Conservation (phyloP, 108 stramenopile species). For the Cyclotella atomus region DNA sequence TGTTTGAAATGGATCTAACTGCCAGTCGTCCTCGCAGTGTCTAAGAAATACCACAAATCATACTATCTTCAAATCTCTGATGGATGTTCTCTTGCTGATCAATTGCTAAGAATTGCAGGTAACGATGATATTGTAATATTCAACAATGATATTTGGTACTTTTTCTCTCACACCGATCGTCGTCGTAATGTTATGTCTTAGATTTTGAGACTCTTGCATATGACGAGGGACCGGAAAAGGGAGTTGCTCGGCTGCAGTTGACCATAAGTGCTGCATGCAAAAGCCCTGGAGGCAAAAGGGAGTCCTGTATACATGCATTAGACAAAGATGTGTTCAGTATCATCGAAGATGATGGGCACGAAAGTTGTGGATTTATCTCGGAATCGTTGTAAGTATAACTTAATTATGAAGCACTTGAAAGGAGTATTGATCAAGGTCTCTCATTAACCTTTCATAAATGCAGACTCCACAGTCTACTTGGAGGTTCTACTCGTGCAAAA, state of each 20-base stretch:
- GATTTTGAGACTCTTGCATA: neutral
- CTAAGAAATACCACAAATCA: neutral
- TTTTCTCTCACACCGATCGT: neutral
- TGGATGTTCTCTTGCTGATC: neutral
- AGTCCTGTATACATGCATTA: neutral
- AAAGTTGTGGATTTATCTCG: neutral
- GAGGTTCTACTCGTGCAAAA: neutral
- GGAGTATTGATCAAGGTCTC: no score
- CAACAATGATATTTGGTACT: neutral
- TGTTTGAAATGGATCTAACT: neutral
- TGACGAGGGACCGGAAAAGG: neutral
- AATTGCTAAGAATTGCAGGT: constrained; percentile 5
- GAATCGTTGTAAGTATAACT: neutral
- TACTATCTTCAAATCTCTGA: neutral
- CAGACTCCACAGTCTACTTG: neutral
- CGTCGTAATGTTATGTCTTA: neutral
- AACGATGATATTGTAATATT: neutral
- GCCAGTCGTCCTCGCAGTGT: neutral
- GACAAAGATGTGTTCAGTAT: neutral
- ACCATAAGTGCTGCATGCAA: neutral
- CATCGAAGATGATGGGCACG: neutral
- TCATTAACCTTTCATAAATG: neutral
- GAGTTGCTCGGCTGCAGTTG: neutral
- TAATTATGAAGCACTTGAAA: no score
- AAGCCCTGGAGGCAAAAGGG: neutral